Evolutionary conservation across 2,329 filamentous ascomycete species (phyloP).

Genomic region (Talaromyces sp.): DNA sequence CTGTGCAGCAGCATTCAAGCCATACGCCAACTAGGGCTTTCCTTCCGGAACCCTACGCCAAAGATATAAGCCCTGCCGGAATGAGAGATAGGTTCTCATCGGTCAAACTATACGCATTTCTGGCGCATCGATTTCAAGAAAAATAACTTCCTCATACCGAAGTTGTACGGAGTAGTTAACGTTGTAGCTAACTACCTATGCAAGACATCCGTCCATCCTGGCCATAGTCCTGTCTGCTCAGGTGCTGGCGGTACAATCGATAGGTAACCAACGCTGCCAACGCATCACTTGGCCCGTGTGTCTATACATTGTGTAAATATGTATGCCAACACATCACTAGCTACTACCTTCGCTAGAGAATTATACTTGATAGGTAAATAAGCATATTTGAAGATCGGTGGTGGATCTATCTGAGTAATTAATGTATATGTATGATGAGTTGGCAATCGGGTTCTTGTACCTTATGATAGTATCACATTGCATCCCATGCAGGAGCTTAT

Average conservation of each 20-base stretch:
- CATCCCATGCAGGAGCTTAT: not conserved
- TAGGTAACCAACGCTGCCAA: slow-evolving; percentile 20
- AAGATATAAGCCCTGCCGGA: too few relatives aligned
- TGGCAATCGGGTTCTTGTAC: not conserved
- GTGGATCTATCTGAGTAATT: not conserved
- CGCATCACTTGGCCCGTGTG: slow-evolving; percentile 22
- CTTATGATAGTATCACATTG: not conserved
- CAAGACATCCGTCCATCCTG: too few relatives aligned
- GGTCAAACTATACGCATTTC: too few relatives aligned
- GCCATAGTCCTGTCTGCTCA: too few relatives aligned
- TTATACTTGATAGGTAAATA: not conserved
- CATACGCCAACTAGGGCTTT: too few relatives aligned
- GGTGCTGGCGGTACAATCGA: not conserved
- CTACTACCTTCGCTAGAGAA: not conserved
- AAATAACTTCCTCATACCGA: too few relatives aligned
- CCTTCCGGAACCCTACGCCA: too few relatives aligned
- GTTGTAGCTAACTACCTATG: too few relatives aligned
- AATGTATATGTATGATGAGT: slow-evolving; percentile 13
- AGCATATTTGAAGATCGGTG: not conserved
- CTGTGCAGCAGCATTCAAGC: too few relatives aligned
- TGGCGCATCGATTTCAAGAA: too few relatives aligned
- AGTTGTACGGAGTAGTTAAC: too few relatives aligned
- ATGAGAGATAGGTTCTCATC: too few relatives aligned
- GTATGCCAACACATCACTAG: slow-evolving; percentile 2
- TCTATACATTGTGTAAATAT: not conserved